Evolutionary conservation across 78 protist genomes (phyloP).

Genomic region (Cavenderia fasciculata): DNA sequence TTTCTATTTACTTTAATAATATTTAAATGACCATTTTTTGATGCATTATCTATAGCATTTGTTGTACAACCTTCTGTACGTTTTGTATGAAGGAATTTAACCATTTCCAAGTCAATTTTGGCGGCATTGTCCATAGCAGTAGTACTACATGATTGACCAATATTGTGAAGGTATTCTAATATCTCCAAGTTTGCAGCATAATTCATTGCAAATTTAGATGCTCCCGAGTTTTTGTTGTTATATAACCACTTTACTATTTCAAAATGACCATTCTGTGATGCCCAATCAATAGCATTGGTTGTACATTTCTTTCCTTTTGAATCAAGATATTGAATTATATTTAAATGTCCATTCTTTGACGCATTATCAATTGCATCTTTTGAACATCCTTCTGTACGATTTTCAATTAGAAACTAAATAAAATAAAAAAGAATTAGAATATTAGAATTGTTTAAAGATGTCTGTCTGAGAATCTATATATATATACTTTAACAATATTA

Average conservation of each 20-base stretch:
- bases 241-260: not conserved
- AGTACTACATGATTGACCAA: not conserved
- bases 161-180: not conserved
- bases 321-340: not conserved
- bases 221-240: not conserved
- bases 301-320: not conserved
- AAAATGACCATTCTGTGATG: not conserved
- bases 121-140: not conserved
- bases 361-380: not conserved
- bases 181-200: not conserved
- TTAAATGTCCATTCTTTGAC: not conserved
- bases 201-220: not conserved
- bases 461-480: no score
- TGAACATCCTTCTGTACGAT: not conserved
- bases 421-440: no score
- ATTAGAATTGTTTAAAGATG: no score
- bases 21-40: not conserved
- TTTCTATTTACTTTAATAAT: not conserved
- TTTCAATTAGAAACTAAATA: not conserved
- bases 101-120: not conserved
- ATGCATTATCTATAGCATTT: not conserved
- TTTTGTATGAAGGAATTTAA: not conserved
- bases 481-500: no score
- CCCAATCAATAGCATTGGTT: not conserved
- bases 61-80: not conserved